Evolutionary conservation across 768 basidiomycete species (phyloP).

Genomic region (Pisolithus albus): DNA sequence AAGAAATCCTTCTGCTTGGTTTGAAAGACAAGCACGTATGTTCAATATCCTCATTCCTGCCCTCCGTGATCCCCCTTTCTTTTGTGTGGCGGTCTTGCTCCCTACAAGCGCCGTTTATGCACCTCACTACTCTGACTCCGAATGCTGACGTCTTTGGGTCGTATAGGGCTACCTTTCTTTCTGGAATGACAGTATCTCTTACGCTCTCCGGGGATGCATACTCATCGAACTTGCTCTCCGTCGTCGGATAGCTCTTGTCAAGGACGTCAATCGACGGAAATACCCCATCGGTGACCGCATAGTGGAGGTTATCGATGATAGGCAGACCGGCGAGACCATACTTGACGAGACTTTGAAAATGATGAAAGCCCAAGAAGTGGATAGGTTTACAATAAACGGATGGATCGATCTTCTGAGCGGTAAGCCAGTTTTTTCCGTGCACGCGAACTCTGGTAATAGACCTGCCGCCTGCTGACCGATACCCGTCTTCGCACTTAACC

Average conservation of each 20-base stretch:
- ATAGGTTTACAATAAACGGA: constrained; percentile 61
- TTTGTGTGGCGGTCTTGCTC: constrained; percentile 11
- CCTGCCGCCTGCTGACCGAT: background rate
- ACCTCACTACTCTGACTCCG: background rate
- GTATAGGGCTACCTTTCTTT: constrained; percentile 87
- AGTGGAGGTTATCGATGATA: constrained; percentile 87
- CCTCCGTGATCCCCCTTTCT: constrained; percentile 4
- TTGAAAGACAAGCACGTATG: constrained; percentile 93
- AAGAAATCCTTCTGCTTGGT: constrained; percentile 90
- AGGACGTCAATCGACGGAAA: constrained; percentile 69
- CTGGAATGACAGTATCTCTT: constrained; percentile 99
- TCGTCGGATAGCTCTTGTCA: constrained; percentile 84
- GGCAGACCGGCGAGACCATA: constrained; percentile 92
- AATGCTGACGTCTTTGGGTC: constrained; percentile 8
- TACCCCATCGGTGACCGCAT: constrained; percentile 74
- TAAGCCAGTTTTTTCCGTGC: constrained; percentile 22
- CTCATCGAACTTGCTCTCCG: constrained; percentile 95
- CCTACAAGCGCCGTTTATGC: background rate
- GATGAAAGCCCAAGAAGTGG: constrained; percentile 73
- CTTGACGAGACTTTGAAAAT: constrained; percentile 93
- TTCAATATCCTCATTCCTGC: constrained; percentile 8
- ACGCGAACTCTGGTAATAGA: background rate
- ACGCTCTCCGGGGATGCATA: constrained; percentile 97
- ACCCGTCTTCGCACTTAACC: background rate
- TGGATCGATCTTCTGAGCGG: constrained; percentile 97